A percentile compares a stretch with the other conserved stretches of the same genome.
phyloP scores from a whole-genome alignment of 2,329 filamentous ascomycete species.

The Claviceps monticola region DNA sequence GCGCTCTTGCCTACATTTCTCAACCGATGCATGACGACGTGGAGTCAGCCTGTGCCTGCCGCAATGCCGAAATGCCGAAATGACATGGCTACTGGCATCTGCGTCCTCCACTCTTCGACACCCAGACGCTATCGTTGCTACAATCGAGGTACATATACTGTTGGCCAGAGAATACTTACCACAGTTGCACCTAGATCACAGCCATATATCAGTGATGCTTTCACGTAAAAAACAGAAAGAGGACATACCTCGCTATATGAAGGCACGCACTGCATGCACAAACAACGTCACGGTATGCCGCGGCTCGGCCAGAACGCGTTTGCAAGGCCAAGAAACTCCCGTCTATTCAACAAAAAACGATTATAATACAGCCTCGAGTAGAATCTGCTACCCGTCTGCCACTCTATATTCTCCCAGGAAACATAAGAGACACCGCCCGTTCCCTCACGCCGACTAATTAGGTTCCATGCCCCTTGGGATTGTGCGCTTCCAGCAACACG shows the following conservation, averaged over 20 bases:
- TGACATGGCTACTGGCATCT: no score
- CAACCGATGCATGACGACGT: background rate
- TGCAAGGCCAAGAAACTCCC: background rate
- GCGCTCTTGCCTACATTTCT: background rate
- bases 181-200: no score
- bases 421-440: constrained; percentile 6
- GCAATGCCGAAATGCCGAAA: background rate
- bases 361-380: constrained; percentile 18
- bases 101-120: no score
- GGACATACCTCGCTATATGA: no score
- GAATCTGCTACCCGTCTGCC: constrained; percentile 9
- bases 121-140: no score
- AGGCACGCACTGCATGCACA: no score
- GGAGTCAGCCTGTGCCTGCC: background rate
- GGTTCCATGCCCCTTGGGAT: background rate
- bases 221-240: no score
- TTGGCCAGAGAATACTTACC: no score
- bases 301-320: background rate
- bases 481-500: constrained; percentile 1
- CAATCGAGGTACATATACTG: no score
- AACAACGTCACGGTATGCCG: no score
- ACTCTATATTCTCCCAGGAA: constrained; percentile 12
- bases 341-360: constrained; percentile 12
- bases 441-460: background rate
- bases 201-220: no score